These are phyloP conservation scores for Fusarium longipes DNA, from an alignment of 2,329 filamentous ascomycete genomes.

Conservation along the genomic window DNA sequence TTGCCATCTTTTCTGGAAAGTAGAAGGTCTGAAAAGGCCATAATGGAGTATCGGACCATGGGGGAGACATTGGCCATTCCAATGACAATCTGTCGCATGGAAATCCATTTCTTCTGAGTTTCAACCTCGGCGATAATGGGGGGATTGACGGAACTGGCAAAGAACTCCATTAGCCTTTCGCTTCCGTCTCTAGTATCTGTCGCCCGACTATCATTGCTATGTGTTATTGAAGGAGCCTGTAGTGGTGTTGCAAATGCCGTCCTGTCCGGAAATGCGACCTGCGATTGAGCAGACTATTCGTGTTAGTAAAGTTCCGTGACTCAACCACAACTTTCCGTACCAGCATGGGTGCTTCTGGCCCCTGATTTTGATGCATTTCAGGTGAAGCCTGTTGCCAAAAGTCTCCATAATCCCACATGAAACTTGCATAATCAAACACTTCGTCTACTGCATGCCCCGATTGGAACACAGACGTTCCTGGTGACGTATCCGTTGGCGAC, in stretches of 20 bases:
- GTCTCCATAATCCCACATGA: conserved; percentile 59
- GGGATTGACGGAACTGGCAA: conserved; percentile 60
- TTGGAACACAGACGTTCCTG: conserved; percentile 43
- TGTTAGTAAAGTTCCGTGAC: not conserved
- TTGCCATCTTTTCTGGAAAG: conserved; percentile 52
- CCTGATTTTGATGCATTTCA: conserved; percentile 39
- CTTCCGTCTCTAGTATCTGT: conserved; percentile 13
- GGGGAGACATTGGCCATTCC: conserved; percentile 59
- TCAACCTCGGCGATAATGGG: conserved; percentile 66
- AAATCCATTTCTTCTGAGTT: conserved; percentile 63
- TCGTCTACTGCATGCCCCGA: conserved; percentile 53
- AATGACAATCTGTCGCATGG: conserved; percentile 60
- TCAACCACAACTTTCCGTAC: conserved; percentile 10
- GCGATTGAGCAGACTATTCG: conserved; percentile 36
- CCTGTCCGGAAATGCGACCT: conserved; percentile 42
- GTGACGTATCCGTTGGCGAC: conserved; percentile 48
- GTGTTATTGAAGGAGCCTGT: conserved; percentile 36
- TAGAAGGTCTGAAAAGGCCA: conserved; percentile 63
- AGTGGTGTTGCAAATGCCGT: conserved; percentile 35
- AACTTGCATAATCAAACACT: conserved; percentile 60
- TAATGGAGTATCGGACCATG: conserved; percentile 61
- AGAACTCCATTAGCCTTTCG: conserved; percentile 59
- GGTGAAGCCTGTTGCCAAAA: conserved; percentile 51
- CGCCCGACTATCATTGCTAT: conserved; percentile 38
- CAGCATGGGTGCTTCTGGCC: conserved; percentile 40